Percentiles rank a stretch among this genome's conserved stretches.
These are phyloP conservation scores for Phytophthora crassamura DNA, from an alignment of 352 stramenopile species.

Conservation along the genomic window DNA sequence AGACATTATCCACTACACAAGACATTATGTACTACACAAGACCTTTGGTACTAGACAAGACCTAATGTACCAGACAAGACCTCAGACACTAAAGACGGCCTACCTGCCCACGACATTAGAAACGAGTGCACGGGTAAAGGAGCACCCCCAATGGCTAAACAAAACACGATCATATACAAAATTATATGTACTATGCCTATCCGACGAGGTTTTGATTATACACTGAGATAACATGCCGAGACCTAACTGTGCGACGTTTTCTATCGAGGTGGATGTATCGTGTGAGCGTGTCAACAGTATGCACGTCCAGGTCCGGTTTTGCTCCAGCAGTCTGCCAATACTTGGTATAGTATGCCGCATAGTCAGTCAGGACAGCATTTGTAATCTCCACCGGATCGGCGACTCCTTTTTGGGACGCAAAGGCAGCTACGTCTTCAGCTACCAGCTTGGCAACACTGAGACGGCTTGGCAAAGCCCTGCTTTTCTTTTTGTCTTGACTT, in stretches of 20 bases:
- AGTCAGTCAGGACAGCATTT: neutral
- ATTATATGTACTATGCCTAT: too few species aligned
- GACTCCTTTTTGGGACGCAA: conserved; percentile 1
- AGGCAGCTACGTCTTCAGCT: conserved; percentile 2
- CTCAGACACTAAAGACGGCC: too few species aligned
- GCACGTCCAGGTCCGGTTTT: neutral
- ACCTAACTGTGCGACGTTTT: neutral
- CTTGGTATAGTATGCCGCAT: conserved; percentile 7
- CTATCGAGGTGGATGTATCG: conserved; percentile 12
- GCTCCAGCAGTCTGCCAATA: neutral
- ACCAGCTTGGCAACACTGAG: conserved; percentile 18
- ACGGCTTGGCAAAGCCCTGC: neutral
- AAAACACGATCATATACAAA: neutral
- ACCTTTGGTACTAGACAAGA: too few species aligned
- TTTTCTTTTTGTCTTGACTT: conserved; percentile 7
- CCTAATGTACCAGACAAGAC: too few species aligned
- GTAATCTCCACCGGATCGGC: neutral
- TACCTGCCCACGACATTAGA: too few species aligned
- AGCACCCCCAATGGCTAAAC: too few species aligned
- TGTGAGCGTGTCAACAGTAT: conserved; percentile 9
- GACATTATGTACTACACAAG: too few species aligned
- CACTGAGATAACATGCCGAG: neutral
- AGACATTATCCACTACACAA: too few species aligned
- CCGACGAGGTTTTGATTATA: too few species aligned
- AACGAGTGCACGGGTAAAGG: too few species aligned